Conservation (phyloP, 192 early-diverging fungal genomes). For the Backusella morwellensis region DNA sequence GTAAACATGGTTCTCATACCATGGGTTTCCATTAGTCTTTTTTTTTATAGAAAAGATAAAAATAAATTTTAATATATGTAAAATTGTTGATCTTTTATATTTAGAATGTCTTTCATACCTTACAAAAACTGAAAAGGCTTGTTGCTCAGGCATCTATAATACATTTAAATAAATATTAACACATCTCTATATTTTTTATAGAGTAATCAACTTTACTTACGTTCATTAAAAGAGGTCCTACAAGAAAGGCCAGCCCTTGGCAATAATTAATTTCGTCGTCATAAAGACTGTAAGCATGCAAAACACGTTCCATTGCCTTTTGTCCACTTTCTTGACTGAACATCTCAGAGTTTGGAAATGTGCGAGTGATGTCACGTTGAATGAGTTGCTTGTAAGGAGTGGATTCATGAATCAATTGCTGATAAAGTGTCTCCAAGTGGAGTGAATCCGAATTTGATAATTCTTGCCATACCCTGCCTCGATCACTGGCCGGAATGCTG, state of each 20-base stretch:
- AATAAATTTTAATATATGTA: background rate
- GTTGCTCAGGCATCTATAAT: conserved; percentile 83
- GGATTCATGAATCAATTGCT: conserved; percentile 66
- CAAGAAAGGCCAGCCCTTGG: conserved; percentile 93
- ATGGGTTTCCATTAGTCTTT: conserved; percentile 84
- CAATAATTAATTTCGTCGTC: conserved; percentile 96
- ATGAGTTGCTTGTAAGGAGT: conserved; percentile 89
- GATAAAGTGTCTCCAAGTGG: conserved; percentile 79
- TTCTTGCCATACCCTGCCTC: conserved; percentile 87
- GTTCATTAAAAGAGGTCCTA: conserved; percentile 88
- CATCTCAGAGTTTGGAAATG: conserved; percentile 85
- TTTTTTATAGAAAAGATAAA: background rate
- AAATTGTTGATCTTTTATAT: background rate
- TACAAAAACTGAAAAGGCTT: conserved; percentile 91
- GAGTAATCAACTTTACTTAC: conserved; percentile 40
- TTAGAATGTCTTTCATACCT: conserved; percentile 32
- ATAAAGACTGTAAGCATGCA: conserved; percentile 92
- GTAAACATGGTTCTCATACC: conserved; percentile 90
- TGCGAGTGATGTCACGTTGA: conserved; percentile 88
- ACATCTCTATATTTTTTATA: background rate
- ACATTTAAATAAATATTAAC: background rate
- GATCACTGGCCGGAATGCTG: conserved; percentile 66
- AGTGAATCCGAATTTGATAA: conserved; percentile 79
- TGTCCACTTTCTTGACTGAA: conserved; percentile 84
- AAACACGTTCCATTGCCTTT: conserved; percentile 80